Evolutionary conservation across 2,329 filamentous ascomycete genomes (phyloP), one percentile per base, ranked within the genome.

Genomic region (Nakataea oryzae): DNA sequence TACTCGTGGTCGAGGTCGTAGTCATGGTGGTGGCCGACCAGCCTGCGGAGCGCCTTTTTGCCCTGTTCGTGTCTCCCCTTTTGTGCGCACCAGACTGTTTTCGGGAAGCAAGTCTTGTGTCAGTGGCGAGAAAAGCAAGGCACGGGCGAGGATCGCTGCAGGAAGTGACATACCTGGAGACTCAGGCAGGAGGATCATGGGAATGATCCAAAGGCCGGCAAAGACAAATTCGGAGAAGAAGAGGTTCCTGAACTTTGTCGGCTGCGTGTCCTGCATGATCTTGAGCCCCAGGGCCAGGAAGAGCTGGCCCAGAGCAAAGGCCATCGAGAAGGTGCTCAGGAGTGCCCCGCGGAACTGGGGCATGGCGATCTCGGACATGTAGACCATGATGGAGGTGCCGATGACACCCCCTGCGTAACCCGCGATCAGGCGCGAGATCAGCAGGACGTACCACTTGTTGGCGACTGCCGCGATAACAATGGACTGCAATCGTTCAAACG

Each of bases 1-100:
- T 67, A 69, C 57, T 69, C 67, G 28, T 64, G 64, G 13, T 68
- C 65, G 47, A 69, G 24, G 57, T 63, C 54, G 59, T 61, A 63
- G 4, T 59, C 62, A 3, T 65, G 58, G 14, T 63, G 62, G 7
- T 57, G 30, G 2, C 62, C 64, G 24, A 64, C 47, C 1, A 68
- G 61, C 7, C 59, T 14, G n/a, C 34, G 30, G n/a, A 63, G 54
- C 0, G 64, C 62, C 28, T 66, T 67, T 27, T 67, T 67, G 7
- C 59, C 65, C 21, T 68, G 63, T 0, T 64, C 64, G 28, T 27
- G 54, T 58, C 55, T 60, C 3, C 60, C 60, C 17, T 61, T 61
- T 2, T 4, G 21, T 14, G 60, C 54, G 17, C 21, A 41, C 54
- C 54, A 61, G 9, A 29, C 60, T n/a, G 26, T n/a, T n/a, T n/a